Base-by-base conservation (phyloP, 2,329 filamentous ascomycete genomes). In the Nothopassalora personata region DNA sequence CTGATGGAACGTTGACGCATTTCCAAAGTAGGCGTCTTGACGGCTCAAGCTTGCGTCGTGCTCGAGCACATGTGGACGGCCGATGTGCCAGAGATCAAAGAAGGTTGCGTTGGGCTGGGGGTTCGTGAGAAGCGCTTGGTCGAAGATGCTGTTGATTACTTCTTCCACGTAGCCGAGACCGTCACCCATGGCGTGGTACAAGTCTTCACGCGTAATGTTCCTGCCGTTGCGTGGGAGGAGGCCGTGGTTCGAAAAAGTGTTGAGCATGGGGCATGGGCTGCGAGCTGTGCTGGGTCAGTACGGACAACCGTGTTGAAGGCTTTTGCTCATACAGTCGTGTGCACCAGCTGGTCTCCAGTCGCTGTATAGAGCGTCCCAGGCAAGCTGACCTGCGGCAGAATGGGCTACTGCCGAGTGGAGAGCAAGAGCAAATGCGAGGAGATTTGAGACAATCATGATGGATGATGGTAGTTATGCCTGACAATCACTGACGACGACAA, bases 1-100 rank as follows among this genome's bases (percentile, higher is more conserved):
- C 54, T 77, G 70, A 70, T 84, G 81, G 72, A 84, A 84, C 53
- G 76, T 56, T 63, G 79, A 75, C 62, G 79, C 78, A 67, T 79
- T 77, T n/a, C 80, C 81, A 56, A 80, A 75, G 72, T 71, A 78
- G 11, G 75, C 77, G 57, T 83, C 81, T 1, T 71, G 64, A 30
- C 80, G 80, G 45, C 77, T 79, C 23, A 30, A 50, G 39, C 28
- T 53, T 23, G 49, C 56, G 33, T 58, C 56, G 19, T 58, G 49
- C n/a, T 58, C 50, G 27, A 54, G 19, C 10, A n/a, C 5, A 19
- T 47, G 10, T 18, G 47, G 47, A 28, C 47, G 23, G n/a, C 47
- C 28, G 6, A 49, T 3, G 28, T 49, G 47, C 23, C 28, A 28
- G 13, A 49, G 47, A 28, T 49, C 47, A 19, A 49, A 49, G 18